phyloP scores from a whole-genome alignment of 257 asterid genomes.

The Jacaranda copaia region DNA sequence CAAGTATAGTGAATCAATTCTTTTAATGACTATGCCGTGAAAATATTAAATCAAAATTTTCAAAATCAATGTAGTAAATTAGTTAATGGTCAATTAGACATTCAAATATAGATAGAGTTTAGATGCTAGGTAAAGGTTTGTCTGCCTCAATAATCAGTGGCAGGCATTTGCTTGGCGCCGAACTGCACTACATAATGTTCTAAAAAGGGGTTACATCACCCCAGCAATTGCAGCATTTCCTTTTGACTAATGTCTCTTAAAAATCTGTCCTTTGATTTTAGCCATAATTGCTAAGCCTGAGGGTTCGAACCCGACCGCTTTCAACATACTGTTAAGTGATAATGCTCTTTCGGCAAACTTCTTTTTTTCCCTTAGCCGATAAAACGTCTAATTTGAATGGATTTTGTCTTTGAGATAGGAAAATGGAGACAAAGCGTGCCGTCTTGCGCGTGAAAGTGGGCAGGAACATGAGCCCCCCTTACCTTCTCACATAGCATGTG shows the following conservation, averaged over 20 bases:
- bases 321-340: neutral
- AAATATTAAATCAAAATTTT: too few species aligned
- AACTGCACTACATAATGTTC: constrained; percentile 22
- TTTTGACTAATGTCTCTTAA: neutral
- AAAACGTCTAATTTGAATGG: neutral
- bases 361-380: neutral
- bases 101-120: neutral
- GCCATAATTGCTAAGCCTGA: constrained; percentile 13
- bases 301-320: neutral
- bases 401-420: neutral
- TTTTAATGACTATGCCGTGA: too few species aligned
- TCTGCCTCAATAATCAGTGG: constrained; percentile 5
- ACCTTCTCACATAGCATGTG: constrained; percentile 16
- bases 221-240: neutral
- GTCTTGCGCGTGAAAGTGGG: constrained; percentile 18
- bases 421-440: constrained; percentile 40
- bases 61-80: too few species aligned
- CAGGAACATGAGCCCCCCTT: neutral
- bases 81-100: too few species aligned
- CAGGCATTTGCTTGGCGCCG: constrained; percentile 4
- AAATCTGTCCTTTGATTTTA: neutral
- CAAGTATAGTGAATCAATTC: too few species aligned
- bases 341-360: neutral
- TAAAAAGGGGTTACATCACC: constrained; percentile 9
- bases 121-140: neutral